Base-by-base conservation (phyloP, 2,329 filamentous ascomycete genomes). In the Chrysoporthe deuterocubensis region DNA sequence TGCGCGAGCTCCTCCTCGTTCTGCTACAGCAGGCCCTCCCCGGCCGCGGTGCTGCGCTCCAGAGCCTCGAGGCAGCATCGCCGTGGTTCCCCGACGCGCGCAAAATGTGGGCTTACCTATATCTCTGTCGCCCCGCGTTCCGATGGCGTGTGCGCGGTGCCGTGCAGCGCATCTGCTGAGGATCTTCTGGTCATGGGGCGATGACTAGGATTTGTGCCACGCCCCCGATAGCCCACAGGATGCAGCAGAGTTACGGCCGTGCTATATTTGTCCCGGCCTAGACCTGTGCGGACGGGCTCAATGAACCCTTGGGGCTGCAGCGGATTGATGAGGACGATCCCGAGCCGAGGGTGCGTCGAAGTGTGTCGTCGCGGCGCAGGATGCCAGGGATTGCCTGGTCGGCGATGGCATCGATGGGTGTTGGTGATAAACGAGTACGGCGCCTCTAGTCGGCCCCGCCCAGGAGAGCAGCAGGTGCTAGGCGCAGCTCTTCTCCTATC, bases 121-220 rank as follows among this genome's bases (percentile, higher is more conserved):
- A 50, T 13, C n/a, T 16, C 14, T 18, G 7, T 1, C 13, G 14
- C 14, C 13, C 14, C 14, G 46, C 46, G 46, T 34, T 34, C 14
- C 21, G n/a, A 5, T 61, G 40, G n/a, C 43, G 43, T 61, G 59
- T 46, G 3, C 42, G 37, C 21, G 16, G 59, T 37, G 26, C 43
- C 9, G 26, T 52, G 48, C 42, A 32, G 16, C 59, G 16, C 18
- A 40, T 34, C 46, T n/a, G 16, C 40, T 37, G 40, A 40, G 18
- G 62, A 21, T 40, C n/a, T 14, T 26, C n/a, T 40, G 46, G 42
- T 58, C 63, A 59, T 50, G 42, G 43, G 37, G 26, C 40, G 14
- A 37, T 4, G 32, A 32, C 32, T 16, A 56, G 59, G 44, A 59
- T 58, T 48, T 26, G 54, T 65, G 40, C 32, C 43, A 18, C 56